These are phyloP conservation scores for Berkeleyomyces rouxiae DNA, from an alignment of 2,329 filamentous ascomycete species.

Conservation along the genomic window DNA sequence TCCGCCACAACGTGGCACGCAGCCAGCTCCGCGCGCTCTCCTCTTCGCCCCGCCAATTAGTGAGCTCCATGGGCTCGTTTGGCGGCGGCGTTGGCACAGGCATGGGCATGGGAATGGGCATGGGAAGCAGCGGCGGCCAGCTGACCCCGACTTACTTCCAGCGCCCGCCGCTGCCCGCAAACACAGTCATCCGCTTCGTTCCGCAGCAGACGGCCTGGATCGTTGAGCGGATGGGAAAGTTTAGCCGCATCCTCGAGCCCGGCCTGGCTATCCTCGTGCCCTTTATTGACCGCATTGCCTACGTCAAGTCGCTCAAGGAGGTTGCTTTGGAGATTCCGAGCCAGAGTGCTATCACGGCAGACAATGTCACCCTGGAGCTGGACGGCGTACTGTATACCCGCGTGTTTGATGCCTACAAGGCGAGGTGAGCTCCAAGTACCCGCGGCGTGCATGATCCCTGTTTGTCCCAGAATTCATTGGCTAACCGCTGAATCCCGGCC, in stretches of 20 bases:
- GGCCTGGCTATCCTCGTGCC: conserved; percentile 79
- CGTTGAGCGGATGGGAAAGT: conserved; percentile 98
- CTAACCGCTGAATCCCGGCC: background rate
- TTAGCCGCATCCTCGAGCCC: conserved; percentile 81
- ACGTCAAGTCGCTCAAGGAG: conserved; percentile 96
- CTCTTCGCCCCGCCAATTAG: conserved; percentile 20
- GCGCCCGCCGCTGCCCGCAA: conserved; percentile 59
- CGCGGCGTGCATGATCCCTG: background rate
- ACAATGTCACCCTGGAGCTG: conserved; percentile 93
- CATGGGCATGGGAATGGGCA: background rate
- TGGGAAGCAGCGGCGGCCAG: conserved; percentile 19
- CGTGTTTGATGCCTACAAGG: conserved; percentile 96
- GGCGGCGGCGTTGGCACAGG: conserved; percentile 13
- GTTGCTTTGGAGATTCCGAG: conserved; percentile 90
- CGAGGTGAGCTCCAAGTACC: conserved; percentile 45
- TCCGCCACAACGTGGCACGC: conserved; percentile 1
- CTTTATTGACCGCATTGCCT: conserved; percentile 87
- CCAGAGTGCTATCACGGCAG: conserved; percentile 93
- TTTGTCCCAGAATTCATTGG: background rate
- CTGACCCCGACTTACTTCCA: conserved; percentile 66
- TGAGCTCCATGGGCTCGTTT: conserved; percentile 20
- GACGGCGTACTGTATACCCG: conserved; percentile 92
- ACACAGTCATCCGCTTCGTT: conserved; percentile 90
- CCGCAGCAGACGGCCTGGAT: conserved; percentile 99
- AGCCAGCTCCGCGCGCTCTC: conserved; percentile 11